Conservation (phyloP, 1,139 yeast species). For the Hanseniaspora uvarum region DNA sequence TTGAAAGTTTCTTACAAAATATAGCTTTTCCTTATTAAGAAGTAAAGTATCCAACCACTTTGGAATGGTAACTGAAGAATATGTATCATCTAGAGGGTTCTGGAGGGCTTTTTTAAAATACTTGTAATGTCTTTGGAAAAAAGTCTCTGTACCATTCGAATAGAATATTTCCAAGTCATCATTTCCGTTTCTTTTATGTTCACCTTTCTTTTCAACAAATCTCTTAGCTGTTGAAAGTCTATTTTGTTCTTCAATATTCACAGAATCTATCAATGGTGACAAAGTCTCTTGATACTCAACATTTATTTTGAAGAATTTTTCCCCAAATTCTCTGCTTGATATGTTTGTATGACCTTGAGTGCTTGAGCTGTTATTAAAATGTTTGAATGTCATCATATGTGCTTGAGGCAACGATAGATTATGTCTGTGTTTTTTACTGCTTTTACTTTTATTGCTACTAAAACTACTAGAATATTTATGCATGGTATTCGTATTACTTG, state of each 20-base stretch:
- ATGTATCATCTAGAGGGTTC: slow-evolving; percentile 19
- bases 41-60: slow-evolving; percentile 34
- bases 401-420: slow-evolving; percentile 15
- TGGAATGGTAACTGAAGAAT: slow-evolving; percentile 28
- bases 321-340: slow-evolving; percentile 12
- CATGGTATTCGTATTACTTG: not conserved
- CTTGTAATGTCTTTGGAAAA: slow-evolving; percentile 21
- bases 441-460: not conserved
- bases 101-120: slow-evolving; percentile 20
- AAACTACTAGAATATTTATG: slow-evolving; percentile 13
- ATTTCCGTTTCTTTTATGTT: not conserved
- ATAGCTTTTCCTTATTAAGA: slow-evolving; percentile 25
- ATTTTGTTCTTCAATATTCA: slow-evolving; percentile 9
- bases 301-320: slow-evolving; percentile 15
- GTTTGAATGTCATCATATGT: slow-evolving; percentile 1
- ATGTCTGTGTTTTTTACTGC: slow-evolving; percentile 7
- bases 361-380: not conserved
- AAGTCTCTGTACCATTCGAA: not conserved
- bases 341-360: not conserved
- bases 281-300: slow-evolving; percentile 14
- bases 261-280: slow-evolving; percentile 14
- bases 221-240: not conserved
- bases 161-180: slow-evolving; percentile 5
- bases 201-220: not conserved
- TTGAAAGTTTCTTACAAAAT: slow-evolving; percentile 33